These are phyloP conservation scores for Fusarium xyrophilum DNA, from an alignment of 2,329 filamentous ascomycete genomes.

Conservation along the genomic window DNA sequence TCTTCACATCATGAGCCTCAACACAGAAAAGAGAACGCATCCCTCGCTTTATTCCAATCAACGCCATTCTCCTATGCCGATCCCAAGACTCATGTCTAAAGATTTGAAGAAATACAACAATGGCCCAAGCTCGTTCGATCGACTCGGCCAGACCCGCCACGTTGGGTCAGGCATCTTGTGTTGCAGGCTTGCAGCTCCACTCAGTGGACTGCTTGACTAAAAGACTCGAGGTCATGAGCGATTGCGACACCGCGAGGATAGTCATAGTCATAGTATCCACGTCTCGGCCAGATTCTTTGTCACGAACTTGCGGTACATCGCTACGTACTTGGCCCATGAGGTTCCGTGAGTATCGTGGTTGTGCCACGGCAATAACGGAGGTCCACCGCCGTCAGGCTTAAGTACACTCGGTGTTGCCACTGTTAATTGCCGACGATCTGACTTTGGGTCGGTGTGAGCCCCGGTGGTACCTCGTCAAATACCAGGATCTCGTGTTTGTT, in stretches of 20 bases:
- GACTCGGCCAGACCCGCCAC: conserved; percentile 20
- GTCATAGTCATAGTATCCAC: conserved; percentile 25
- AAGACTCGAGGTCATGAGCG: conserved; percentile 8
- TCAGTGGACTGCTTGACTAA: conserved; percentile 1
- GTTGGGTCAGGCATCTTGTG: conserved; percentile 4
- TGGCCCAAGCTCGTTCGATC: conserved; percentile 25
- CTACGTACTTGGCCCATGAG: background rate
- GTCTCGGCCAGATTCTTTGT: conserved; percentile 2
- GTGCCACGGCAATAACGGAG: background rate
- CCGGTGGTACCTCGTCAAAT: background rate
- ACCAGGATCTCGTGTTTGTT: background rate
- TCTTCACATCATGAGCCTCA: background rate
- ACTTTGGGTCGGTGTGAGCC: background rate
- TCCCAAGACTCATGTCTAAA: conserved; percentile 7
- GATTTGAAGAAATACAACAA: conserved; percentile 12
- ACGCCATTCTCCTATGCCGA: conserved; percentile 1
- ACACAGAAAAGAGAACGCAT: conserved; percentile 1
- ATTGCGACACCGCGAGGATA: background rate
- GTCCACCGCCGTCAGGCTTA: background rate
- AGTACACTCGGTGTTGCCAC: background rate
- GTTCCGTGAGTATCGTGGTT: background rate
- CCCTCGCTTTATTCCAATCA: background rate
- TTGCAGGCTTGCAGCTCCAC: background rate
- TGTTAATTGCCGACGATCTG: background rate
- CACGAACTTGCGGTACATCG: background rate